A percentile compares a stretch with the other conserved stretches of the same genome.
These are phyloP conservation scores for Climacium dendroides DNA, from an alignment of 225 moss, liverwort and hornwort genomes.

Conservation along the genomic window DNA sequence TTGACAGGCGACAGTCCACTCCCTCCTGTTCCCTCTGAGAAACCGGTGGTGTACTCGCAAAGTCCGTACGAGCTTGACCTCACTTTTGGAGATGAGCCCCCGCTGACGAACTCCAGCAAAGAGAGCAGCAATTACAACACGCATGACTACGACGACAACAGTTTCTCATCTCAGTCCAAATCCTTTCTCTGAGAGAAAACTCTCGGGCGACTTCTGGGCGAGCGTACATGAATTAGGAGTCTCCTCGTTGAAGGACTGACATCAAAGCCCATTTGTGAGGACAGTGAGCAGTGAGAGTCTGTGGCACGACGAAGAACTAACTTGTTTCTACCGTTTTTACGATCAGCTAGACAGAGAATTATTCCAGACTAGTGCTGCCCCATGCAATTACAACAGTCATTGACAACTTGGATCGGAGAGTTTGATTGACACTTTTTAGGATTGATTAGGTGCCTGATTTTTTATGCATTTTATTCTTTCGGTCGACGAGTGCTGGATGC, in stretches of 20 bases:
- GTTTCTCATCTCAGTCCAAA: slow-evolving; percentile 24
- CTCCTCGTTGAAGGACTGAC: background rate
- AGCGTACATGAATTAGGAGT: background rate
- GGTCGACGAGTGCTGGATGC: background rate
- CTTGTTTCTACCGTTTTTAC: background rate
- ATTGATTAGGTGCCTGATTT: background rate
- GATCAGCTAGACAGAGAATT: background rate
- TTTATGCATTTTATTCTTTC: background rate
- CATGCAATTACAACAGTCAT: background rate
- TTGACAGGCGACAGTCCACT: slow-evolving; percentile 16
- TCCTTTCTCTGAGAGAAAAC: background rate
- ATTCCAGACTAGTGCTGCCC: background rate
- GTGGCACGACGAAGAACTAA: too few relatives aligned
- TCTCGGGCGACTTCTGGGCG: background rate
- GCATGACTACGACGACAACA: background rate
- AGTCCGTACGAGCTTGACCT: background rate
- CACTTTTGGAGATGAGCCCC: background rate
- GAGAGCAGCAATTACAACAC: background rate
- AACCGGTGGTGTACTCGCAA: slow-evolving; percentile 5
- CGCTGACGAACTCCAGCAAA: background rate
- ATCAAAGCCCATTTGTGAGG: background rate
- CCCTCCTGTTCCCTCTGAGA: slow-evolving; percentile 16
- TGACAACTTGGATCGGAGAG: background rate
- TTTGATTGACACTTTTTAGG: background rate
- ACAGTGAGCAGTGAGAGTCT: background rate